Evolutionary conservation across 257 asterid genomes (phyloP).

Genomic region (Datura wrightii): DNA sequence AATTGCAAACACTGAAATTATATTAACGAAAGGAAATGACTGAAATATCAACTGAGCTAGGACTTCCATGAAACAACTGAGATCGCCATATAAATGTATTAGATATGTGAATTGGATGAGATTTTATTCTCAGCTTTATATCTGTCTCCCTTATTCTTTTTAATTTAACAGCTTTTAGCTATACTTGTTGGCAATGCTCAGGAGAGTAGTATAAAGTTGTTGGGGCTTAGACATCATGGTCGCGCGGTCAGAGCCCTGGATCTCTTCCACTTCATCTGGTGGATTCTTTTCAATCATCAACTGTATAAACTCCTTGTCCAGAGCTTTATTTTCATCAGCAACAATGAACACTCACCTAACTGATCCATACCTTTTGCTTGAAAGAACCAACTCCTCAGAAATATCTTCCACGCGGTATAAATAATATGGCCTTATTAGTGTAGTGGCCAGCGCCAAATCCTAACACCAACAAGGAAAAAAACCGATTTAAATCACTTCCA

Average conservation of each 20-base stretch:
- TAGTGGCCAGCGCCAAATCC: conserved; percentile 44
- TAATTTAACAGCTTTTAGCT: neutral
- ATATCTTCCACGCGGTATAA: conserved; percentile 21
- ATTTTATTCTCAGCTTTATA: neutral
- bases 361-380: conserved; percentile 32
- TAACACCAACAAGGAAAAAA: neutral
- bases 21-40: neutral
- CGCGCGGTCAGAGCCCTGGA: conserved; percentile 49
- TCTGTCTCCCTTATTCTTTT: neutral
- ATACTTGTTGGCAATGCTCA: conserved; percentile 22
- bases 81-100: neutral
- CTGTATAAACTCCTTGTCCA: conserved; percentile 25
- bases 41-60: neutral
- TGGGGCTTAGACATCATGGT: conserved; percentile 47
- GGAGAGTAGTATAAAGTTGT: conserved; percentile 34
- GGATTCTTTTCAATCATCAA: conserved; percentile 46
- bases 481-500: neutral
- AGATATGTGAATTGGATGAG: neutral
- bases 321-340: conserved; percentile 30
- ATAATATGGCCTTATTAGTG: conserved; percentile 33
- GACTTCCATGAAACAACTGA: neutral
- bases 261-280: conserved; percentile 44
- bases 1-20: neutral
- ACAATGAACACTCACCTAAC: conserved; percentile 41
- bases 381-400: conserved; percentile 29